Evolutionary conservation across 169 alveolate genomes (phyloP).

Genomic region (Eimeria mitis): DNA sequence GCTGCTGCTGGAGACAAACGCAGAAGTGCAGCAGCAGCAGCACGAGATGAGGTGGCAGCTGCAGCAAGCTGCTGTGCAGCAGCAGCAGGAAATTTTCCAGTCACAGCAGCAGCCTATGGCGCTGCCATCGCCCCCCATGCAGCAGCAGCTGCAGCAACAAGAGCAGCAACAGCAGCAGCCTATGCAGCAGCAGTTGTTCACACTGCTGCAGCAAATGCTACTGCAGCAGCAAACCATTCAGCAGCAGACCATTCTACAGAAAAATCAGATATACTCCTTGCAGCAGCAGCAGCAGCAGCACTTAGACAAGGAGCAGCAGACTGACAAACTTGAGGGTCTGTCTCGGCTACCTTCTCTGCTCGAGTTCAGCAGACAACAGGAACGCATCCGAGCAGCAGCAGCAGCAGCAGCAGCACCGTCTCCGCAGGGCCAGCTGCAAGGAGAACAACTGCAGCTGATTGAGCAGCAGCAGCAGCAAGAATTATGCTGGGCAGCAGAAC

Average conservation of each 20-base stretch:
- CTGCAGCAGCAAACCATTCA: slow-evolving; percentile 23
- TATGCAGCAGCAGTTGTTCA: not conserved
- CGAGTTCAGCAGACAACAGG: not conserved
- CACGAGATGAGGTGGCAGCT: not conserved
- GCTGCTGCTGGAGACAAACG: slow-evolving; percentile 10
- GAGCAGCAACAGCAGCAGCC: not conserved
- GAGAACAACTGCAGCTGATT: not conserved
- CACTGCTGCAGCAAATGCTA: slow-evolving; percentile 32
- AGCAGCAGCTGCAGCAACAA: not conserved
- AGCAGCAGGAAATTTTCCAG: not conserved
- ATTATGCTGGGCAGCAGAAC: not conserved
- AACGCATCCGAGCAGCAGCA: not conserved
- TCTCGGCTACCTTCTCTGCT: slow-evolving; percentile 49
- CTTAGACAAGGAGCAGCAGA: slow-evolving; percentile 56
- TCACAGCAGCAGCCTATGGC: not conserved
- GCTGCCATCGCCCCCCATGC: too few relatives aligned
- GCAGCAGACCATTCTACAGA: not conserved
- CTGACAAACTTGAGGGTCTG: slow-evolving; percentile 36
- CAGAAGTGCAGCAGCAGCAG: slow-evolving; percentile 14
- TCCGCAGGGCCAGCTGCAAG: too few relatives aligned
- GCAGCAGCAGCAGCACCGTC: slow-evolving; percentile 4
- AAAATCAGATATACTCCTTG: not conserved
- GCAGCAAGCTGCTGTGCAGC: not conserved
- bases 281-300: slow-evolving; percentile 32
- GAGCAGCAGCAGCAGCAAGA: not conserved